phyloP scores from a whole-genome alignment of 2,329 filamentous ascomycete genomes.

The Xylariaceae sp. region DNA sequence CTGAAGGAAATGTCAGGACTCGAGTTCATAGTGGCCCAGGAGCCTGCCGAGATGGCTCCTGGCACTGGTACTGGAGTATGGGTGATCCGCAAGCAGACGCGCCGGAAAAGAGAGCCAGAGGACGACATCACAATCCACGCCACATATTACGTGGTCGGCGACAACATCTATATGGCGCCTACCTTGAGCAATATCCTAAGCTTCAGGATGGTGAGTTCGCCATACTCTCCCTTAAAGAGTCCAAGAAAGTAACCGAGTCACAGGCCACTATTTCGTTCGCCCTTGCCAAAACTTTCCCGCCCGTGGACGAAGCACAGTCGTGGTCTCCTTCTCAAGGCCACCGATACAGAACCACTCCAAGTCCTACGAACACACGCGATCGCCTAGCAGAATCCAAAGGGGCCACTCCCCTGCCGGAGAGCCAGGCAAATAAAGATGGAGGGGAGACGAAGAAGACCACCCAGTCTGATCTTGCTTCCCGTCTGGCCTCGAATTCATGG shows the following conservation, averaged over 20 bases:
- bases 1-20: slow-evolving; percentile 62
- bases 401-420: slow-evolving; percentile 42
- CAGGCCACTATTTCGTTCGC: slow-evolving; percentile 53
- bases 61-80: slow-evolving; percentile 61
- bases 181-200: slow-evolving; percentile 56
- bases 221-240: background rate
- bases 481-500: slow-evolving; percentile 54
- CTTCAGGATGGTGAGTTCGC: slow-evolving; percentile 48
- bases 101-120: slow-evolving; percentile 52
- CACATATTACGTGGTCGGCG: slow-evolving; percentile 61
- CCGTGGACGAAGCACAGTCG: slow-evolving; percentile 44
- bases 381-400: slow-evolving; percentile 39
- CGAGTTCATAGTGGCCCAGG: slow-evolving; percentile 63
- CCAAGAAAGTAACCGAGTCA: too few relatives aligned
- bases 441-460: slow-evolving; percentile 28
- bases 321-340: slow-evolving; percentile 54
- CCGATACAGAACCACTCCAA: slow-evolving; percentile 40
- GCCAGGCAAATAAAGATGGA: slow-evolving; percentile 18
- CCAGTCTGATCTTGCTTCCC: slow-evolving; percentile 36
- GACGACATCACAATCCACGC: slow-evolving; percentile 57
- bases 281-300: slow-evolving; percentile 49
- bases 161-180: slow-evolving; percentile 65
- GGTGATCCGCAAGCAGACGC: slow-evolving; percentile 65
- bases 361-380: slow-evolving; percentile 16
- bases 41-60: slow-evolving; percentile 58